Conservation (phyloP, 441 rosid genomes). For the Rhodomyrtus psidioides region DNA sequence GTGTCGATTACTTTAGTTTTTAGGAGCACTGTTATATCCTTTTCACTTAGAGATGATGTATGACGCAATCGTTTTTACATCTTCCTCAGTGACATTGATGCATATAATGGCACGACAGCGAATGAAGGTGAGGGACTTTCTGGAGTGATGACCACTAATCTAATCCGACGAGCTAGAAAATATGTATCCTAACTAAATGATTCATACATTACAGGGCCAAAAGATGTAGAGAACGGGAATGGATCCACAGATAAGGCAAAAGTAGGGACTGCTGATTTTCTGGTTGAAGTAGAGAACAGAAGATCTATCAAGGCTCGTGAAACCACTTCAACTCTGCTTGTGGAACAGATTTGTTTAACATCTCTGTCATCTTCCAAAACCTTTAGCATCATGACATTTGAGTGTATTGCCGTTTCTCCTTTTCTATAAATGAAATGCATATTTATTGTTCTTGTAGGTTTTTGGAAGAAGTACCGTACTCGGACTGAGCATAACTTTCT, state of each 20-base stretch:
- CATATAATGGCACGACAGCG: background rate
- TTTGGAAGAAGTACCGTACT: constrained; percentile 65
- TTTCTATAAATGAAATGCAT: background rate
- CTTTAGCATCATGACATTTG: background rate
- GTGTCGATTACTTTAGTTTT: background rate
- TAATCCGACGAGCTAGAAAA: background rate
- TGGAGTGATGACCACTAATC: background rate
- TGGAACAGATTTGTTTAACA: background rate
- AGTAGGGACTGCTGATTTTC: constrained; percentile 70
- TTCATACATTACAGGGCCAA: constrained; percentile 5
- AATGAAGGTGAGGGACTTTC: constrained; percentile 19
- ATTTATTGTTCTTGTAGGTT: constrained; percentile 35
- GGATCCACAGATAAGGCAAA: constrained; percentile 27
- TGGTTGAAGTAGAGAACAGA: constrained; percentile 64
- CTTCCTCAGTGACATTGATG: background rate
- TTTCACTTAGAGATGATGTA: background rate
- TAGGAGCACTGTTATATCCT: background rate
- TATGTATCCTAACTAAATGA: background rate
- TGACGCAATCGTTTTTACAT: background rate
- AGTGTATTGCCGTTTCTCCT: background rate
- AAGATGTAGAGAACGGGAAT: constrained; percentile 34
- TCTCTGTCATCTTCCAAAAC: background rate
- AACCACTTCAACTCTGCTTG: background rate
- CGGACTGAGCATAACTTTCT: constrained; percentile 63
- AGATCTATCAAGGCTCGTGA: constrained; percentile 69